phyloP scores from a whole-genome alignment of 345 rosid species.

The Dipteronia dyeriana region DNA sequence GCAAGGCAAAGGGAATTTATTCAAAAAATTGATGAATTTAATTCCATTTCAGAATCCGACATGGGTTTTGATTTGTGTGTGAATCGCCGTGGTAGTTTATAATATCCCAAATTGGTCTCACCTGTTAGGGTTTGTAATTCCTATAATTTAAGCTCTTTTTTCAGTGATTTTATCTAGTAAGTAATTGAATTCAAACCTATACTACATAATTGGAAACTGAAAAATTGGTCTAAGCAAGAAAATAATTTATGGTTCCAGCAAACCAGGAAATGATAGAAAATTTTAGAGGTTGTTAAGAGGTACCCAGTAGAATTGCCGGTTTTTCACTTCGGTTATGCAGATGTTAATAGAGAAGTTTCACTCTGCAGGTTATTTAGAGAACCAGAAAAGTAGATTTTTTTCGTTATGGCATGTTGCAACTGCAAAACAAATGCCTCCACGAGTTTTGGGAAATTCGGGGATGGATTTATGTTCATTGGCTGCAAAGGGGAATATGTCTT shows the following conservation, averaged over 20 bases:
- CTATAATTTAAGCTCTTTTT: not conserved
- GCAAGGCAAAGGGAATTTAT: not conserved
- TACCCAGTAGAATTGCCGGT: not conserved
- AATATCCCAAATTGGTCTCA: not conserved
- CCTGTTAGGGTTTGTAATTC: not conserved
- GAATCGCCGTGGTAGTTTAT: not conserved
- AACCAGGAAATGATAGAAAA: not conserved
- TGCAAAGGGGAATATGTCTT: constrained; percentile 18
- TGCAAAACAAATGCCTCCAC: not conserved
- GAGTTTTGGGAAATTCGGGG: constrained; percentile 25
- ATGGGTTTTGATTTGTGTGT: not conserved
- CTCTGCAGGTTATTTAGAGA: constrained; percentile 32
- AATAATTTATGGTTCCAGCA: not conserved
- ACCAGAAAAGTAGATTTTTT: constrained; percentile 12
- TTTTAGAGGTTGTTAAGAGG: not conserved
- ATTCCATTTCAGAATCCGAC: not conserved
- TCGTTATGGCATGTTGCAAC: constrained; percentile 17
- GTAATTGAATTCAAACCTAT: not conserved
- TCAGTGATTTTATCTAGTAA: not conserved
- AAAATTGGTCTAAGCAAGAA: not conserved
- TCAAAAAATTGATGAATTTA: not conserved
- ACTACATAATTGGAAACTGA: not conserved
- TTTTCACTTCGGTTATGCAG: not conserved
- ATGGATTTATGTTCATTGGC: constrained; percentile 11
- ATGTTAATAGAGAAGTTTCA: not conserved